Conservation (phyloP, 31 red algal species). For the Bonnemaisonia californica region DNA sequence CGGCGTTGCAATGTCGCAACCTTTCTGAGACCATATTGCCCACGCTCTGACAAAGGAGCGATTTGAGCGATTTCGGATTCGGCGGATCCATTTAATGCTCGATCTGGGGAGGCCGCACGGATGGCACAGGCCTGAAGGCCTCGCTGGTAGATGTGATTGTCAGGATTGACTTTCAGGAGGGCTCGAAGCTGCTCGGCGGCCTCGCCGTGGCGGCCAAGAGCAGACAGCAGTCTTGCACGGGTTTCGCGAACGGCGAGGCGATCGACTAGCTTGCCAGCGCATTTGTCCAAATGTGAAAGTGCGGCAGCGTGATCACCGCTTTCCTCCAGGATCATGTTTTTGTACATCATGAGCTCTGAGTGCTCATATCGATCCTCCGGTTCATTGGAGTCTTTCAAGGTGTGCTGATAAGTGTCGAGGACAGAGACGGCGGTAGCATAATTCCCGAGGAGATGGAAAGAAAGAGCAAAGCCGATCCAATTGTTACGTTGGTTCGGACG, state of each 20-base stretch:
- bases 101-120: slow-evolving; percentile 10
- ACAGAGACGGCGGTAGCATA: slow-evolving; percentile 73
- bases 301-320: slow-evolving; percentile 56
- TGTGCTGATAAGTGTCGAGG: slow-evolving; percentile 81
- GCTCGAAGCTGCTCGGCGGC: slow-evolving; percentile 40
- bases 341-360: slow-evolving; percentile 85
- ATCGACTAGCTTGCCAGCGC: slow-evolving; percentile 55
- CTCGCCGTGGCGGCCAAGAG: slow-evolving; percentile 50
- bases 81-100: not conserved
- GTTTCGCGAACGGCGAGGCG: slow-evolving; percentile 66
- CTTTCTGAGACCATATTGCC: slow-evolving; percentile 23
- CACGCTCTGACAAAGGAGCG: not conserved
- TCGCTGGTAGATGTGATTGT: slow-evolving; percentile 73
- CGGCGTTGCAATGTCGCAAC: slow-evolving; percentile 34
- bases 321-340: slow-evolving; percentile 80
- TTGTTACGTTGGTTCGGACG: slow-evolving; percentile 71
- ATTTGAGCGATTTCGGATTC: not conserved
- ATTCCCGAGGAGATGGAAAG: slow-evolving; percentile 82
- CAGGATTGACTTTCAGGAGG: slow-evolving; percentile 76
- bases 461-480: slow-evolving; percentile 92
- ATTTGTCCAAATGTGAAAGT: slow-evolving; percentile 66
- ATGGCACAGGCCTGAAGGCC: slow-evolving; percentile 39
- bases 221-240: slow-evolving; percentile 55
- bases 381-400: slow-evolving; percentile 60
- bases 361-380: slow-evolving; percentile 73